phyloP scores from a whole-genome alignment of 805 yeast genomes.

The Zygosaccharomyces lentus region DNA sequence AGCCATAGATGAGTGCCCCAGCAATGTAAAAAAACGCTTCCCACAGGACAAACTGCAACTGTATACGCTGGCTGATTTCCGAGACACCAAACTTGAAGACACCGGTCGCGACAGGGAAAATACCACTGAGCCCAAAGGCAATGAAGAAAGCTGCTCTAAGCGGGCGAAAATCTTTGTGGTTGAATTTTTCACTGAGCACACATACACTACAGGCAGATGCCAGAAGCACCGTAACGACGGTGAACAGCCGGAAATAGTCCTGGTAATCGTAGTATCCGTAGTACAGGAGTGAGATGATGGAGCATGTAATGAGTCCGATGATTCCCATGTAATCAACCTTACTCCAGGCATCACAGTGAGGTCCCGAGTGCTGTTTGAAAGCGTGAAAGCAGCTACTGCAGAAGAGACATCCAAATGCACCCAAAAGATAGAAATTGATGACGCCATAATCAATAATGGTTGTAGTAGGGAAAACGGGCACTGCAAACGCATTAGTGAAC shows the following conservation, averaged over 20 bases:
- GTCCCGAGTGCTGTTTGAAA: constrained; percentile 59
- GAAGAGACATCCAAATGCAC: constrained; percentile 55
- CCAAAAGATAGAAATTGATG: constrained; percentile 50
- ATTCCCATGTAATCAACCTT: constrained; percentile 75
- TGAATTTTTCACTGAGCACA: constrained; percentile 63
- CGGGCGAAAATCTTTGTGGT: constrained; percentile 64
- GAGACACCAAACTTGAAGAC: constrained; percentile 45
- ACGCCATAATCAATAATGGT: constrained; percentile 45
- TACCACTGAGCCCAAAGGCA: constrained; percentile 69
- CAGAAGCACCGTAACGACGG: constrained; percentile 44
- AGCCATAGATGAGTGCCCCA: constrained; percentile 79
- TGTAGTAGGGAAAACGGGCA: constrained; percentile 36
- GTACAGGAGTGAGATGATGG: constrained; percentile 49
- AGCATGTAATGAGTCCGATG: constrained; percentile 60
- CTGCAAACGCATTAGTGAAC: constrained; percentile 28
- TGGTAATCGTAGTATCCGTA: constrained; percentile 42
- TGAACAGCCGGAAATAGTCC: constrained; percentile 27
- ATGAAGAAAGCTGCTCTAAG: constrained; percentile 75
- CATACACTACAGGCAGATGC: constrained; percentile 60
- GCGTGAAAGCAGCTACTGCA: constrained; percentile 66
- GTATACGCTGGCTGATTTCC: constrained; percentile 49
- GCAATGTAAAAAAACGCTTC: constrained; percentile 72
- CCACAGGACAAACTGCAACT: constrained; percentile 53
- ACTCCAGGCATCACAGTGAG: constrained; percentile 54
- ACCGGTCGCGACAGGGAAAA: constrained; percentile 63